Base-by-base conservation (phyloP, 2,329 filamentous ascomycete species). In the Fusarium decemcellulare region DNA sequence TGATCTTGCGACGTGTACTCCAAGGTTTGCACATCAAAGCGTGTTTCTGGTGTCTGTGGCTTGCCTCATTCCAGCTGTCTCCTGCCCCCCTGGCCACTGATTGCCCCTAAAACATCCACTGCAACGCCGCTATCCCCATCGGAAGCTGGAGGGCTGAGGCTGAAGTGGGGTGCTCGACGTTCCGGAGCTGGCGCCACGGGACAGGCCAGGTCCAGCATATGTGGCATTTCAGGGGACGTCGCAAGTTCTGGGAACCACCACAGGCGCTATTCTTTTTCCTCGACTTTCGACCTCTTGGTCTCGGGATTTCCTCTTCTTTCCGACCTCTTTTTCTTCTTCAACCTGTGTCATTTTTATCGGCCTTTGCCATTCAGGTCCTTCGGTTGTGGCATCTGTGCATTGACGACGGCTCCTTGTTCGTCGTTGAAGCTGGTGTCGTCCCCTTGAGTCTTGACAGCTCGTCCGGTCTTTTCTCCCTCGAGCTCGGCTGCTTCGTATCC, bases 361-460 rank as follows among this genome's bases (percentile, higher is more conserved):
- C 54, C 61, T 68, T 73, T 62, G 57, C 71, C 58, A 66, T 61
- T 72, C 46, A 61, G 74, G 63, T 67, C 58, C 54, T 12, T 58
- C 59, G 40, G 37, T 43, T 42, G 57, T 60, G 47, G 40, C 40
- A 52, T 60, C 64, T 65, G 27, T 63, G 61, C 50, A 69, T 77
- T 72, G 70, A 72, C 72, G 74, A 71, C 74, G 65, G 55, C 67
- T 60, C 50, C 48, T 59, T 61, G 71, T 68, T 65, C 59, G 50
- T 68, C 59, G 68, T 70, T 67, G 53, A 71, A 70, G 68, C 63
- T 70, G 67, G 47, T 68, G 62, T 70, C 71, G 66, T 64, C 61
- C 67, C 69, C 67, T 76, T 77, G 78, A 79, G 77, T 79, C 68
- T 70, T 46, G 59, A 72, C 70, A 78, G 72, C 79, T 81, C 79